These are phyloP conservation scores for Ophiostoma tasmaniense DNA, from an alignment of 2,329 filamentous ascomycete species.

Conservation along the genomic window DNA sequence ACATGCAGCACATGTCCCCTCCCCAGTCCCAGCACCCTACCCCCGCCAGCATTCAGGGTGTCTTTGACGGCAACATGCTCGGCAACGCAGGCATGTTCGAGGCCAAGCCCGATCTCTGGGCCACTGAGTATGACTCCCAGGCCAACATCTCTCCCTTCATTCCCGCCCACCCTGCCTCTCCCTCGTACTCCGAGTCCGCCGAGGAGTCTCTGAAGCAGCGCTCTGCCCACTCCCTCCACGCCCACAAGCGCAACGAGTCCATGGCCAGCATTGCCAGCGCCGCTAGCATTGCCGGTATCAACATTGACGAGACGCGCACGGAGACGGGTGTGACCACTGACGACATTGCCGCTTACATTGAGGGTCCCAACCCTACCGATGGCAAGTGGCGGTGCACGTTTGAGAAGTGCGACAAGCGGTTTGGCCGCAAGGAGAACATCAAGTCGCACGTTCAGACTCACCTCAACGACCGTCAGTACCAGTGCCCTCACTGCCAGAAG, in stretches of 20 bases:
- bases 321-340: constrained; percentile 82
- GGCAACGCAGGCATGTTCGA: constrained; percentile 31
- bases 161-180: constrained; percentile 8
- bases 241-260: constrained; percentile 52
- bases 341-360: constrained; percentile 69
- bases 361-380: constrained; percentile 61
- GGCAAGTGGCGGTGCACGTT: constrained; percentile 73
- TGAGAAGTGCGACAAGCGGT: constrained; percentile 71
- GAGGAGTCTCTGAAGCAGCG: constrained; percentile 16
- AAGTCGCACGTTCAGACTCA: constrained; percentile 98
- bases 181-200: constrained; percentile 15
- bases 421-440: constrained; percentile 98
- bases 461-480: constrained; percentile 89
- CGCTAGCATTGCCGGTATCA: constrained; percentile 52
- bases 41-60: constrained; percentile 42
- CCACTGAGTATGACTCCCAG: constrained; percentile 23
- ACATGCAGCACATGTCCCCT: constrained; percentile 35
- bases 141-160: constrained; percentile 18
- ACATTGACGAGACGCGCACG: constrained; percentile 56
- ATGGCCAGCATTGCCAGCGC: constrained; percentile 45
- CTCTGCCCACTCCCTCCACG: constrained; percentile 24
- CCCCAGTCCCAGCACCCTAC: constrained; percentile 45
- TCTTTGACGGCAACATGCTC: constrained; percentile 26
- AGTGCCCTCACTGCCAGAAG: constrained; percentile 87
- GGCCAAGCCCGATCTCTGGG: constrained; percentile 35